A percentile compares a stretch with the other conserved stretches of the same genome.
Evolutionary conservation across 139 green algal genomes (phyloP).

Genomic region (Edaphochlamys debaryana): DNA sequence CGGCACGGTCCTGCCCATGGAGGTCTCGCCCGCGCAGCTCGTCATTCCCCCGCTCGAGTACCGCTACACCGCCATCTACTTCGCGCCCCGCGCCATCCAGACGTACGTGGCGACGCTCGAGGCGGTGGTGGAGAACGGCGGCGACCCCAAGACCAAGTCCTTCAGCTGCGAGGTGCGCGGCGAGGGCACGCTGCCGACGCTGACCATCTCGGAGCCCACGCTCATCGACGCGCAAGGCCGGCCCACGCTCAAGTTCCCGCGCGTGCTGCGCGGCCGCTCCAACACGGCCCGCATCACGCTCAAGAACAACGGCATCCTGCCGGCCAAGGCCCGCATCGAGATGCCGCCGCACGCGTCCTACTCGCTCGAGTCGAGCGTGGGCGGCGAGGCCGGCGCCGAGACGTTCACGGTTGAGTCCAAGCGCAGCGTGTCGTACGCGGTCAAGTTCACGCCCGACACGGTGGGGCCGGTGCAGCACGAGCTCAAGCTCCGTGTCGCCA

Average conservation of each 20-base stretch:
- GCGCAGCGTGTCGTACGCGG: slow-evolving; percentile 51
- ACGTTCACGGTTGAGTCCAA: slow-evolving; percentile 69
- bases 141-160: slow-evolving; percentile 68
- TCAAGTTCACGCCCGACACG: slow-evolving; percentile 63
- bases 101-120: slow-evolving; percentile 75
- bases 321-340: slow-evolving; percentile 67
- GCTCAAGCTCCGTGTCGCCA: slow-evolving; percentile 58
- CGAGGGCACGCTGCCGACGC: slow-evolving; percentile 80
- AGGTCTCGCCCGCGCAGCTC: slow-evolving; percentile 63
- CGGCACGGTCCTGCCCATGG: slow-evolving; percentile 70
- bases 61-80: slow-evolving; percentile 62
- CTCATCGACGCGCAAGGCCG: slow-evolving; percentile 55
- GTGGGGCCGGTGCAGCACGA: slow-evolving; percentile 52
- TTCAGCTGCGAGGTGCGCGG: slow-evolving; percentile 80
- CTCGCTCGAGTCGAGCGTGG: slow-evolving; percentile 43
- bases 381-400: not conserved
- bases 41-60: slow-evolving; percentile 71
- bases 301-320: slow-evolving; percentile 79
- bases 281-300: slow-evolving; percentile 56
- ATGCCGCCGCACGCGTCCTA: slow-evolving; percentile 65
- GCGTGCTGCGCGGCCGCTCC: slow-evolving; percentile 66
- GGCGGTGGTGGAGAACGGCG: slow-evolving; percentile 71
- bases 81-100: slow-evolving; percentile 73
- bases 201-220: slow-evolving; percentile 61
- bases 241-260: slow-evolving; percentile 68